Conservation (phyloP, 371 early-diverging fungal genomes). For the Mortierella sp. region DNA sequence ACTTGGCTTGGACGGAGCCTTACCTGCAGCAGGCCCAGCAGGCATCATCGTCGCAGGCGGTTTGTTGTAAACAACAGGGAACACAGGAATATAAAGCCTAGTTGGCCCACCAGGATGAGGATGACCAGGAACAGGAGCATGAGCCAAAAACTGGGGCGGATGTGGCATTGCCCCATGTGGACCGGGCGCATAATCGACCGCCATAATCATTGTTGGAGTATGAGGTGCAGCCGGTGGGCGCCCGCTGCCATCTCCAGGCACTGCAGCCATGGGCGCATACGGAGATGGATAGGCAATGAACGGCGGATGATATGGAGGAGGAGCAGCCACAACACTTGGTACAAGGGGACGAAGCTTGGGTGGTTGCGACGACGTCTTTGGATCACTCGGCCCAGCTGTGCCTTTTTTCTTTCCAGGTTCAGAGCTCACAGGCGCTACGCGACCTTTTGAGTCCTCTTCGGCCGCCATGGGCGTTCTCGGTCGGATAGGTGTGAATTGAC, state of each 20-base stretch:
- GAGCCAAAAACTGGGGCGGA: conserved; percentile 31
- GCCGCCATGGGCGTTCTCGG: conserved; percentile 42
- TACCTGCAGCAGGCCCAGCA: neutral
- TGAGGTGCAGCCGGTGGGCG: conserved; percentile 5
- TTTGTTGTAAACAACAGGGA: conserved; percentile 52
- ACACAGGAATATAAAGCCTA: conserved; percentile 42
- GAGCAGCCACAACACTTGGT: conserved; percentile 25
- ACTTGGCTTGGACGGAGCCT: conserved; percentile 12
- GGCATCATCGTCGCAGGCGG: conserved; percentile 1
- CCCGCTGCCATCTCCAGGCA: neutral
- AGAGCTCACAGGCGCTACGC: conserved; percentile 26
- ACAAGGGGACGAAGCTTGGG: conserved; percentile 28
- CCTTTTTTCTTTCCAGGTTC: conserved; percentile 30
- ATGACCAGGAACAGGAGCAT: conserved; percentile 7
- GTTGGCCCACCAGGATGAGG: conserved; percentile 15
- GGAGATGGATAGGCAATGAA: conserved; percentile 41
- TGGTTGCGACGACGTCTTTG: conserved; percentile 6
- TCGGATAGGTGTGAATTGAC: conserved; percentile 49
- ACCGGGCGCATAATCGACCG: conserved; percentile 40
- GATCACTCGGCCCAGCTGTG: neutral
- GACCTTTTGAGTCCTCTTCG: conserved; percentile 40
- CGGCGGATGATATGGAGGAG: conserved; percentile 44
- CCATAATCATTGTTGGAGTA: conserved; percentile 35
- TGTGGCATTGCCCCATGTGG: conserved; percentile 8
- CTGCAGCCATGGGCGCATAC: conserved; percentile 6